Conservation (phyloP, 2,329 filamentous ascomycete genomes). For the Paramyrothecium sp. region DNA sequence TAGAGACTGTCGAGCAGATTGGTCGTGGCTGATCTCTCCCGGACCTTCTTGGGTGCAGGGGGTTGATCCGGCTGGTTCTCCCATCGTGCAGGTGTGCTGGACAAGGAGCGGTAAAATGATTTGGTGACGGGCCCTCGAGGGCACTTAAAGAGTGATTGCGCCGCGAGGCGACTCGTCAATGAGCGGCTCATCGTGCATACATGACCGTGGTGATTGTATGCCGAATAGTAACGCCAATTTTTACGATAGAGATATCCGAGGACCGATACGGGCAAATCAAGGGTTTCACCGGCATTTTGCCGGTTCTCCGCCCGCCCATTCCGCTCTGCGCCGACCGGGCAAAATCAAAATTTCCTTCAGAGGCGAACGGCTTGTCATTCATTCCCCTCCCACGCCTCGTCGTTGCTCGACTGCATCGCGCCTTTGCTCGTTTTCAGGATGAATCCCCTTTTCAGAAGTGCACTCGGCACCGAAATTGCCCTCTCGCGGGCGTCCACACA, state of each 20-base stretch:
- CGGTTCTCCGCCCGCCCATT: constrained; percentile 30
- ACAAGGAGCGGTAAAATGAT: constrained; percentile 32
- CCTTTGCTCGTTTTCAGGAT: constrained; percentile 33
- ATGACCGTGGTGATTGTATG: constrained; percentile 18
- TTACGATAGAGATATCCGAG: constrained; percentile 11
- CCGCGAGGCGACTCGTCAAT: constrained; percentile 40
- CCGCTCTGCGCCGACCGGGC: constrained; percentile 34
- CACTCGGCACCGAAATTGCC: constrained; percentile 36
- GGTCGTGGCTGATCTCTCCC: constrained; percentile 22
- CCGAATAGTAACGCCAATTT: constrained; percentile 19
- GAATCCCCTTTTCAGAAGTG: constrained; percentile 46
- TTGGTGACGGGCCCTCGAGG: constrained; percentile 17
- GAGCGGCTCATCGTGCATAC: constrained; percentile 42
- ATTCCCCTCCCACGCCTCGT: constrained; percentile 17
- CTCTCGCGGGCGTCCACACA: constrained; percentile 40
- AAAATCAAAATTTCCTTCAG: constrained; percentile 35
- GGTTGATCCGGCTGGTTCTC: constrained; percentile 19
- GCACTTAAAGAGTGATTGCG: constrained; percentile 32
- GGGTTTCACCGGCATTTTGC: constrained; percentile 29
- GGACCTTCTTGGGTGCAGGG: constrained; percentile 14
- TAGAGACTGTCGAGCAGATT: constrained; percentile 32
- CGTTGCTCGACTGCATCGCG: constrained; percentile 21
- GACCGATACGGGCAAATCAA: constrained; percentile 3
- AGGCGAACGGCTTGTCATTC: constrained; percentile 23
- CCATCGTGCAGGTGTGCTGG: constrained; percentile 31